These are phyloP conservation scores for Schoenoplectus triqueter DNA, from an alignment of 202 grass and related monocot species.

Conservation along the genomic window DNA sequence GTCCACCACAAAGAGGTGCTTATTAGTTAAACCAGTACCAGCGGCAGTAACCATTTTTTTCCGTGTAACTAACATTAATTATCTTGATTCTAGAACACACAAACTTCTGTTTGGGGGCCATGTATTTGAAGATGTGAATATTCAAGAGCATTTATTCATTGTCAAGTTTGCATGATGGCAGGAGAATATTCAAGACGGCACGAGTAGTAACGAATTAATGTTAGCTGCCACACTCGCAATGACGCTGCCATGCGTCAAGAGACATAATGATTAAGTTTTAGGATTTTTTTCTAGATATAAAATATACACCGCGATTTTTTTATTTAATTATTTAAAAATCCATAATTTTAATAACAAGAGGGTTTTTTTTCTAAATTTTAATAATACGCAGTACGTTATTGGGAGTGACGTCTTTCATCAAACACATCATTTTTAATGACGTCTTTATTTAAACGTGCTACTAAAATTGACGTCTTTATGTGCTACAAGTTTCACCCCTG, in stretches of 20 bases:
- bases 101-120: background rate
- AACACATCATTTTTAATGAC: too few species aligned
- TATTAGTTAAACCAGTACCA: background rate
- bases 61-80: background rate
- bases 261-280: background rate
- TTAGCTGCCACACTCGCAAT: constrained; percentile 20
- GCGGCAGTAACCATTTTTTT: background rate
- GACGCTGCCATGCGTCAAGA: background rate
- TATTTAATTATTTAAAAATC: too few species aligned
- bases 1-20: background rate
- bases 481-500: too few species aligned
- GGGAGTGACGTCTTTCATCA: too few species aligned
- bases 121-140: constrained; percentile 26
- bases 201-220: background rate
- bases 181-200: constrained; percentile 5
- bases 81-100: background rate
- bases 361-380: too few species aligned
- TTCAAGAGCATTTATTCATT: constrained; percentile 31
- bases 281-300: background rate
- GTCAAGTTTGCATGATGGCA: background rate
- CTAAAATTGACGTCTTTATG: too few species aligned
- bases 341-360: too few species aligned
- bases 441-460: too few species aligned
- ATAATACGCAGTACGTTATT: too few species aligned
- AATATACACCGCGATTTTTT: too few species aligned